Evolutionary conservation across 2,329 filamentous ascomycete species (phyloP).

Genomic region (Furcasterigmium sp.): DNA sequence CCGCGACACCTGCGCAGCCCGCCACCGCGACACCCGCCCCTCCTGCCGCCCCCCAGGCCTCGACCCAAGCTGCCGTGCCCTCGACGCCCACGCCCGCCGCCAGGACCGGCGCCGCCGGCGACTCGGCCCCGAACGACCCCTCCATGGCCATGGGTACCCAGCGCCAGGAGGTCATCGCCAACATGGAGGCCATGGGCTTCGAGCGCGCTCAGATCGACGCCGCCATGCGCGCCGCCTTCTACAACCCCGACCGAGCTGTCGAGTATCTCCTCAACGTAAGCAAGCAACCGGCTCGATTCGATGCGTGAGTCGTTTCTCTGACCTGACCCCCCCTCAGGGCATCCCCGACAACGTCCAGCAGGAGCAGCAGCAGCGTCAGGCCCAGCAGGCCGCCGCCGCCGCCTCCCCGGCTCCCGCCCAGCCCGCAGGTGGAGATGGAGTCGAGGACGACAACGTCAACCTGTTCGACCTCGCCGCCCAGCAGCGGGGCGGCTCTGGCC

Average conservation of each 20-base stretch:
- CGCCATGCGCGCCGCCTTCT: slow-evolving; percentile 93
- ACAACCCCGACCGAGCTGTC: slow-evolving; percentile 94
- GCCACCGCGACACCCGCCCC: slow-evolving; percentile 45
- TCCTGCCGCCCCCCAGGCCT: slow-evolving; percentile 40
- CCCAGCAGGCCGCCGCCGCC: slow-evolving; percentile 36
- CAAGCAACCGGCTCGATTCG: slow-evolving; percentile 15
- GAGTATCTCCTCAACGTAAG: slow-evolving; percentile 87
- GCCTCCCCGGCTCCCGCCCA: slow-evolving; percentile 30
- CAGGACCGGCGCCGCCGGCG: slow-evolving; percentile 34
- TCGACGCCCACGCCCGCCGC: slow-evolving; percentile 53
- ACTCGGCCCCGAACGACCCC: slow-evolving; percentile 54
- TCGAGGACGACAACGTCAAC: slow-evolving; percentile 67
- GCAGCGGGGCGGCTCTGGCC: slow-evolving; percentile 46
- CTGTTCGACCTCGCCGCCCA: slow-evolving; percentile 91
- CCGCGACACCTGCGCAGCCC: slow-evolving; percentile 57
- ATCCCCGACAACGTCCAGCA: slow-evolving; percentile 82
- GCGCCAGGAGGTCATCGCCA: slow-evolving; percentile 74
- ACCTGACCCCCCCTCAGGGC: slow-evolving; percentile 50
- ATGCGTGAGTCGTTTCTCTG: too few species aligned
- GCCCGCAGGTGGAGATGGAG: slow-evolving; percentile 33
- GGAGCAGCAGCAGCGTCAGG: slow-evolving; percentile 52
- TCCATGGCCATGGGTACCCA: slow-evolving; percentile 82
- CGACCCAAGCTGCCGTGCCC: slow-evolving; percentile 39
- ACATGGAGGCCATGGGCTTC: slow-evolving; percentile 98
- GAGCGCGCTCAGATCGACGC: slow-evolving; percentile 81